These are phyloP conservation scores for Datisca glomerata DNA, from an alignment of 306 rosid species.

Conservation along the genomic window DNA sequence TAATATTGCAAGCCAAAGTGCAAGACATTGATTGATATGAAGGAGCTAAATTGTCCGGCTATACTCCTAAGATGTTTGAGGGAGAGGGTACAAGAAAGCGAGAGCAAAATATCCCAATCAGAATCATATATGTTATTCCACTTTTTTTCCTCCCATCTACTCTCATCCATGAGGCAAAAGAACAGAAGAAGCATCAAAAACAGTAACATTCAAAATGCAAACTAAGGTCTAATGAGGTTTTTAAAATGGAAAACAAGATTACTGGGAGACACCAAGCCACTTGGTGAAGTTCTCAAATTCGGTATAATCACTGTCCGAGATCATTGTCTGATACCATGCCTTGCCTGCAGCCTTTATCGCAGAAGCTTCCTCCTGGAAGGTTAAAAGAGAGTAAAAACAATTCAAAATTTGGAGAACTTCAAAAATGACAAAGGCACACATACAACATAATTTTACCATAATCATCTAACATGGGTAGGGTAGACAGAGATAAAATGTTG, in stretches of 20 bases:
- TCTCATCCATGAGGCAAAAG: slow-evolving; percentile 17
- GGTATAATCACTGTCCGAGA: slow-evolving; percentile 71
- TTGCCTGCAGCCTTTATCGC: slow-evolving; percentile 74
- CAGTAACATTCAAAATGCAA: slow-evolving; percentile 15
- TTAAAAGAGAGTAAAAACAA: not conserved
- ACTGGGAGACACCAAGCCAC: slow-evolving; percentile 83
- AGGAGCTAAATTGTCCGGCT: slow-evolving; percentile 5
- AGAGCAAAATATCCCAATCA: not conserved
- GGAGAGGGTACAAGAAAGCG: not conserved
- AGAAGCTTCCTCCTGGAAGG: slow-evolving; percentile 54
- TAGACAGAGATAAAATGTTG: too few species aligned
- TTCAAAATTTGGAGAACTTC: too few species aligned
- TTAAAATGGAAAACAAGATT: slow-evolving; percentile 8
- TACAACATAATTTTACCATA: too few species aligned
- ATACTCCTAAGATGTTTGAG: slow-evolving; percentile 12
- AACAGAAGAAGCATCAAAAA: slow-evolving; percentile 8
- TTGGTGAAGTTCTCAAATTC: slow-evolving; percentile 70
- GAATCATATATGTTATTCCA: slow-evolving; percentile 6
- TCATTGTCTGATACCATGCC: slow-evolving; percentile 73
- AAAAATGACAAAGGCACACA: too few species aligned
- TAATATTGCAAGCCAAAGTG: slow-evolving; percentile 5
- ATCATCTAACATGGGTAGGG: too few species aligned
- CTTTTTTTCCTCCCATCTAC: slow-evolving; percentile 11
- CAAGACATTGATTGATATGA: slow-evolving; percentile 1
- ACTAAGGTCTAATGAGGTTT: slow-evolving; percentile 16